These are phyloP conservation scores for Pichia ethanolica DNA, from an alignment of 805 yeast genomes.

Conservation along the genomic window DNA sequence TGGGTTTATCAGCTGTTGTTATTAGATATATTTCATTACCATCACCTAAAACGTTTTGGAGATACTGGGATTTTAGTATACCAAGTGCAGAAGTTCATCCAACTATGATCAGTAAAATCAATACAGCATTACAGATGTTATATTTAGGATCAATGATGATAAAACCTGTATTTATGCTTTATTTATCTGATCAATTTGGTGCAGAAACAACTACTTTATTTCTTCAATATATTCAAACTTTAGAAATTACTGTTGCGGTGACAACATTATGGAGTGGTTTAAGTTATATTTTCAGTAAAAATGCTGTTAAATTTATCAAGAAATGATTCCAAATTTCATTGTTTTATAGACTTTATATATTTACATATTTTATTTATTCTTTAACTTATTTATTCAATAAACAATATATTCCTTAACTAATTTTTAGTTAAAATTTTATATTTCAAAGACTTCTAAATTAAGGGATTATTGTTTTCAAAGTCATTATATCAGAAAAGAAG, in stretches of 20 bases:
- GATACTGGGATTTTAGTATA: slow-evolving; percentile 72
- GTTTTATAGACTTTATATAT: neutral
- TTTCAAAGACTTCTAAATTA: no score
- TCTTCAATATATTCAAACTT: slow-evolving; percentile 20
- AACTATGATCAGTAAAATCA: slow-evolving; percentile 74
- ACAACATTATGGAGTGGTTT: slow-evolving; percentile 77
- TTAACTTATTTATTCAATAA: neutral
- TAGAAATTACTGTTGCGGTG: slow-evolving; percentile 50
- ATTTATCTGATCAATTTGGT: slow-evolving; percentile 27
- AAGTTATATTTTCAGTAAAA: slow-evolving; percentile 62
- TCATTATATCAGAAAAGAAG: no score
- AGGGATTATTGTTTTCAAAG: no score
- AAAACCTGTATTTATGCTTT: slow-evolving; percentile 40
- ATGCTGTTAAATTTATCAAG: slow-evolving; percentile 46
- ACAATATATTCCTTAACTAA: no score
- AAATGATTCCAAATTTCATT: neutral
- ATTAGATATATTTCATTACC: slow-evolving; percentile 70
- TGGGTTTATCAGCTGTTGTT: slow-evolving; percentile 66
- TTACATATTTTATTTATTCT: neutral
- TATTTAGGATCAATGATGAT: slow-evolving; percentile 63
- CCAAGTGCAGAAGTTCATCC: slow-evolving; percentile 88
- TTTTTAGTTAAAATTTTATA: no score
- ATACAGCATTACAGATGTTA: slow-evolving; percentile 89
- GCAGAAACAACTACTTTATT: slow-evolving; percentile 17
- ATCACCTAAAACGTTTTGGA: slow-evolving; percentile 59